Base-by-base conservation (phyloP, 345 rosid species). In the Litchi chinensis region DNA sequence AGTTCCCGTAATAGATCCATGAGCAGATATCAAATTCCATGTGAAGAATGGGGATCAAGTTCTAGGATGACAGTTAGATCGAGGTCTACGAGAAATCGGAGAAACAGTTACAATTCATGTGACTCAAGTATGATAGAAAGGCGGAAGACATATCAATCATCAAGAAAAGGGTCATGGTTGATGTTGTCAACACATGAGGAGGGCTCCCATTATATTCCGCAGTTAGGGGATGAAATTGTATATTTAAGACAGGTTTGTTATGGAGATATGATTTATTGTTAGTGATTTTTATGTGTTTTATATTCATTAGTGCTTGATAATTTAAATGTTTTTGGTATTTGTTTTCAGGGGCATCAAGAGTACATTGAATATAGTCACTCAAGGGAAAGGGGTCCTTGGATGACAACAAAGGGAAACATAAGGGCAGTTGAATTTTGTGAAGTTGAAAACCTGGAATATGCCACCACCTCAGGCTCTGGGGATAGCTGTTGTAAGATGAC, bases 401-500 rank as follows among this genome's bases (percentile, higher is more conserved):
- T 77, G 73, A 79, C 85, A 60, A 26, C 88, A 5, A 90, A 88
- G 81, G 95, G 88, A 41, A 84, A 75, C 74, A 77, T 97, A 76
- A 90, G 89, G 79, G 91, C 98, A 28, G 97, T 92, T 68, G 99
- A 97, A 84, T 91, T 88, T 81, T 94, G 99, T 79, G 87, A 85
- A 83, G 89, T 94, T 76, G 98, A 88, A 87, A 79, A 77, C 68
- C 99, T 97, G 19, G 95, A 92, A 79, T 97, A 97, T 84, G 88
- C 97, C 68, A 83, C 93, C n/a, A 83, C 84, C 77, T 87, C 99
- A 41, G 99, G 99, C 75, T 93, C 98, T 74, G 99, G 99, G 56
- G 99, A 97, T 81, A 86, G 96, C 90, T 93, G 99, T 86, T 97
- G 99, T 81, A 94, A 93, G 91, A 82, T 97, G 95, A 93, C 84